Conservation (phyloP, 2,329 filamentous ascomycete genomes). For the Madurella fahalii region DNA sequence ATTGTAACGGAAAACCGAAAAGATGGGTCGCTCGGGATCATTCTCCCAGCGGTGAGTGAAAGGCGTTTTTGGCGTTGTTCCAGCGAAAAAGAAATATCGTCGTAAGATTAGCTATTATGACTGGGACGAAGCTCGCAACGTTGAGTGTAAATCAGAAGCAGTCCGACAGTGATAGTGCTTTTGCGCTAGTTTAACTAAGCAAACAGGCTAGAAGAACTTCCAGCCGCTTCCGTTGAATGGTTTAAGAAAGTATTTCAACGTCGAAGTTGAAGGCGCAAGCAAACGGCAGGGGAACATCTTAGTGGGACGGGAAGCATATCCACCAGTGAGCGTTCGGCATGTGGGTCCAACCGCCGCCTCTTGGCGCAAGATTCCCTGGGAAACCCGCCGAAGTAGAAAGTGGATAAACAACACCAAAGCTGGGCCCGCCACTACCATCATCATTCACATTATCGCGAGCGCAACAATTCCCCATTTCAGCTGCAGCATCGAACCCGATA, state of each 20-base stretch:
- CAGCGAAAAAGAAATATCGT: neutral
- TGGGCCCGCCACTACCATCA: neutral
- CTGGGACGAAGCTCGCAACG: neutral
- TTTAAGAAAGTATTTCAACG: no score
- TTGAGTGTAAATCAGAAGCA: neutral
- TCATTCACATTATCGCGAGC: neutral
- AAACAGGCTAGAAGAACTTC: no score
- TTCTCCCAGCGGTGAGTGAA: constrained; percentile 10
- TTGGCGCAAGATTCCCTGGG: constrained; percentile 18
- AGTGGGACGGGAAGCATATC: neutral
- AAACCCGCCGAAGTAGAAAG: constrained; percentile 22
- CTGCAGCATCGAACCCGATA: neutral
- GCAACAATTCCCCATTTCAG: neutral
- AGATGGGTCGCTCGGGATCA: constrained; percentile 12
- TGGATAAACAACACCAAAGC: constrained; percentile 21
- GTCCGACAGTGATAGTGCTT: no score
- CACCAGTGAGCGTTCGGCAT: constrained; percentile 2
- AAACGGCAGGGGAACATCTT: constrained; percentile 7
- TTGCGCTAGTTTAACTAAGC: no score
- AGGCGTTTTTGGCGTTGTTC: neutral
- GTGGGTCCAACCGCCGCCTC: neutral
- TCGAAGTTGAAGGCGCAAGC: neutral
- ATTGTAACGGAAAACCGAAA: constrained; percentile 6
- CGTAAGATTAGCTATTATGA: neutral
- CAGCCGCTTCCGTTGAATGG: no score